Base-by-base conservation (phyloP, 352 stramenopile species). In the Phytophthora cryptogea region DNA sequence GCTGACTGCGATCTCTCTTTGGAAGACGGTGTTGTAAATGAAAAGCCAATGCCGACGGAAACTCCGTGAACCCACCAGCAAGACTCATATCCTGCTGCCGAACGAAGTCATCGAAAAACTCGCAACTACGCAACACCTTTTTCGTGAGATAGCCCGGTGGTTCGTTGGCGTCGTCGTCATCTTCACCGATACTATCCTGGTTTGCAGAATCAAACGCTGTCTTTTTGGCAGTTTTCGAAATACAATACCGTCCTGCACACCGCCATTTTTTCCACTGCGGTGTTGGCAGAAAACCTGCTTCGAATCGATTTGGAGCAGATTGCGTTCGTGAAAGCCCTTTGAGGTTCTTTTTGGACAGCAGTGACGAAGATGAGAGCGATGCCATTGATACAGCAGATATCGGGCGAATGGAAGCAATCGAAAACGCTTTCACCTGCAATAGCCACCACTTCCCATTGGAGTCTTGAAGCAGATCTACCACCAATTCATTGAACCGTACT, bases 381-480 rank as follows among this genome's bases (percentile, higher is more conserved):
- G 59, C 27, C 36, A 54, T 4, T 49, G 52, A 16, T 23, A 42
- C 27, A 62, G 61, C 43, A 61, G 60, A 41, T 54, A 51, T 10
- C 68, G 64, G 59, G 37, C 64, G 59, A 46, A 23, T 40, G 2
- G 50, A 60, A 50, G 17, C 26, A 41, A 72, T 35, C 10, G 79
- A 70, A 33, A 93, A 89, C 2, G 80, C 76, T 47, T 93, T 89
- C 7, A 93, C 66, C 50, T 93, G 82, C 7, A 90, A 54, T 8
- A 89, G 39, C 80, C 80, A 88, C 82, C 82, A 91, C 23, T 42
- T 33, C 4, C 84, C 80, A 42, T 68, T 49, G 2, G 27, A 39
- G 36, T 86, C 76, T 54, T 93, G 78, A 0, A 85, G 36, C 23
- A 91, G 57, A 63, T 91, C 83, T 16, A 86, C 37, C 8, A 77